Base-by-base conservation (phyloP, 2,329 filamentous ascomycete genomes). In the Simplicillium sp. region DNA sequence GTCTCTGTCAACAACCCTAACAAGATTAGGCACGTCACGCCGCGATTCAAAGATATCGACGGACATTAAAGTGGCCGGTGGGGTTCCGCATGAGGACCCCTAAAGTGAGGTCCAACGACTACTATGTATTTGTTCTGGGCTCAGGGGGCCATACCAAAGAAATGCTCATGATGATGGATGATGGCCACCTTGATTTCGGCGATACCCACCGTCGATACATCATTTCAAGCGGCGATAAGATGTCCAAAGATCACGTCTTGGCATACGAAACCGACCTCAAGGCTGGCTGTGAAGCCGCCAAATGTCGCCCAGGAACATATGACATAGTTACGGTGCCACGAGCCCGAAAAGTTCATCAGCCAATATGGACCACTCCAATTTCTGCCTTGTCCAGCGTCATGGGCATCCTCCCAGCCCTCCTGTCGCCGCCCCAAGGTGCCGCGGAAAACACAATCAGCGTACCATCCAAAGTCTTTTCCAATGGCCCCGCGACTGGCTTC, bases 91-190 rank as follows among this genome's bases (percentile, higher is more conserved):
- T 25, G 20, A 25, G 20, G 20, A 9, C 5, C 20, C 20, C 20
- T 25, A 25, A 25, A 25, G 20, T 25, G 9, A 25, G 20, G 20
- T 9, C 20, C 20, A 49, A 52, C 3, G 62, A 64, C 18, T 75
- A 89, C 59, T 68, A 88, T 40, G 68, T 94, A 28, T 75, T 94
- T 47, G 81, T 97, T 18, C 82, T 97, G 17, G 92, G 92, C 39
- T 94, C 86, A 3, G 92, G 92, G 28, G 92, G 92, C 1, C 92
- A 98, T 63, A 96, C 92, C 1, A 82, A 87, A 37, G 92, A 98
- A 62, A 94, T 98, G 84, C 71, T 95, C 47, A 80, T 83, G 54
- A 84, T 96, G 67, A 77, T 98, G 51, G 67, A 70, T 42, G 66
- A 70, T 50, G 75, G 73, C 49, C 75, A 74, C 54, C 68, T 67